Base-by-base conservation (phyloP, 768 basidiomycete species). In the Suillus cothurnatus region DNA sequence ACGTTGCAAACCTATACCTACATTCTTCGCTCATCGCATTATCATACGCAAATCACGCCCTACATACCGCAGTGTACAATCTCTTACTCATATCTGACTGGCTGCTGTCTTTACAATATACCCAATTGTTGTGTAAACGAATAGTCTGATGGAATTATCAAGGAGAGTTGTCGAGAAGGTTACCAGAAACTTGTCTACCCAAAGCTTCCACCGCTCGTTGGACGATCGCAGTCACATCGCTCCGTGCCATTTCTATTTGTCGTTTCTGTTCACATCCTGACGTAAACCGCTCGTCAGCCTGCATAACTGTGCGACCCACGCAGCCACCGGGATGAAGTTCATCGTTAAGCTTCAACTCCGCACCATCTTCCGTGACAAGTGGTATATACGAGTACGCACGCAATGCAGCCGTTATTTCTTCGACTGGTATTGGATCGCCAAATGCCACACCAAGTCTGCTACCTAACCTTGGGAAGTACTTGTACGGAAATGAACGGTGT, bases 381-480 rank as follows among this genome's bases (percentile, higher is more conserved):
- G 67, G 68, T 53, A 58, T 5, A 47, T 28, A 36, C 12, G 8
- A 34, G 53, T 23, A 17, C 15, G 43, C 63, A 55, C 68, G 61
- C 61, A 77, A 67, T 23, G 74, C 70, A 52, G 47, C 67, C 32
- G 65, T 62, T 50, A 87, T 71, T 45, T 78, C 75, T 36, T 79
- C 74, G 0, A 79, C 65, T 28, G 85, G 81, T 57, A 96, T 78
- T 1, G 94, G 94, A 47, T 86, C 78, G 26, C 95, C 96, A 70
- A 97, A 91, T 0, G 92, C 89, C 61, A 98, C 84, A 69, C 86
- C 87, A 41, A 97, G 81, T 41, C 79, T 79, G 15, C 86, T 79
- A 67, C 92, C 82, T 38, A 82, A 74, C 66, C 86, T 82, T 47
- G 96, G 88, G 69, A 91, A 64, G 73, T 84, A 89, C 67, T 90